Conservation (phyloP, 495 filamentous ascomycete species). For the Pyronema domesticum region DNA sequence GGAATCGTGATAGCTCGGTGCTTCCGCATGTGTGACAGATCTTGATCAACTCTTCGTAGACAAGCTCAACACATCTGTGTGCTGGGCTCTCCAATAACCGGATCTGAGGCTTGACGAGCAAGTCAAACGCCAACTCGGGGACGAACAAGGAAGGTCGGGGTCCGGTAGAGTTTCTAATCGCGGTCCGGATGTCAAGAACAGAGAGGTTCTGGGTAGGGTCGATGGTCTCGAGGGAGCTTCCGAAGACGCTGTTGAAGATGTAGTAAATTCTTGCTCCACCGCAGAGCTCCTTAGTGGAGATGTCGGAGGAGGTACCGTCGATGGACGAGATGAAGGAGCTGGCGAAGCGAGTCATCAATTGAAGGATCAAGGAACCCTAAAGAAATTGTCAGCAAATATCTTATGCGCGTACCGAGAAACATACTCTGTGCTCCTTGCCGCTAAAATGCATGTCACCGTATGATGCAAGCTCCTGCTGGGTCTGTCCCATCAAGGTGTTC, state of each 20-base stretch:
- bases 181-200: slow-evolving; percentile 90
- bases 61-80: slow-evolving; percentile 90
- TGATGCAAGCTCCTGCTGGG: slow-evolving; percentile 93
- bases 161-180: slow-evolving; percentile 94
- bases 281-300: slow-evolving; percentile 95
- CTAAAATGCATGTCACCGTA: slow-evolving; percentile 98
- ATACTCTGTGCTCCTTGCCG: slow-evolving; percentile 72
- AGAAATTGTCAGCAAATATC: slow-evolving; percentile 6
- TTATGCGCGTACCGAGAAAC: neutral
- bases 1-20: slow-evolving; percentile 77
- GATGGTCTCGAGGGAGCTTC: slow-evolving; percentile 87
- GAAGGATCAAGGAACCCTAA: slow-evolving; percentile 71
- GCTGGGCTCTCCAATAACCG: slow-evolving; percentile 90
- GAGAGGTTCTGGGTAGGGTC: slow-evolving; percentile 90
- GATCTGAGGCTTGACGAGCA: slow-evolving; percentile 96
- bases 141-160: slow-evolving; percentile 92
- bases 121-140: slow-evolving; percentile 90
- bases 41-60: slow-evolving; percentile 98
- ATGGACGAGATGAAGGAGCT: slow-evolving; percentile 97
- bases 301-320: slow-evolving; percentile 93
- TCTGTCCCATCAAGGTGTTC: slow-evolving; percentile 98
- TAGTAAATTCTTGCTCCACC: slow-evolving; percentile 97
- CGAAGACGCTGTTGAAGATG: slow-evolving; percentile 99
- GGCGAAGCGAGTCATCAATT: slow-evolving; percentile 96
- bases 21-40: slow-evolving; percentile 98